Evolutionary conservation across 371 early-diverging fungal species (phyloP), one percentile per base, ranked within the genome.

Genomic region (Rhizopus arrhizus): DNA sequence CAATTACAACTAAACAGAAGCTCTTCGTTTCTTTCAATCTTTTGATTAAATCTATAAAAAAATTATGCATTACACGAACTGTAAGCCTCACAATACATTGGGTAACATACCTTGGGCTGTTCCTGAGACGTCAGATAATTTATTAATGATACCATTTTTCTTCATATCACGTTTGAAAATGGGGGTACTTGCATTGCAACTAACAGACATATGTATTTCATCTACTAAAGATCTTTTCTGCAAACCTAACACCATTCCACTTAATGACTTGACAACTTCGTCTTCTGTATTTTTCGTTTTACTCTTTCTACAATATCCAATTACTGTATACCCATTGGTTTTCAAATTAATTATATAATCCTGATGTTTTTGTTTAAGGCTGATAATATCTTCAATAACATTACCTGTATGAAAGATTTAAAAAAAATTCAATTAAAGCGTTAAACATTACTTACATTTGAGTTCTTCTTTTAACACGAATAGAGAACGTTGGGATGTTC

Each of bases 221-320:
- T n/a, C n/a, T n/a, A 49, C 33, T 33, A 49, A 49, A 32, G 33
- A 49, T 49, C 50, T 49, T 49, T 49, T 6, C 50, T 49, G 31
- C 50, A 49, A 32, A 33, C 50, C 33, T 10, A 49, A 32, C 33
- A 49, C 40, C 53, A 40, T 54, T 22, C 43, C 41, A 41, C 43
- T 41, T 42, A 54, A 43, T 54, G 43, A 54, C 43, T 41, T 43
- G 43, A 54, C 43, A 42, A 54, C 55, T 42, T 54, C 43, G 43
- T 28, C 43, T 42, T 54, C 16, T 42, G 41, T 43, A 41, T 47
- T 56, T 46, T 56, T 56, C 31, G 55, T 54, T 42, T 43, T 54
- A 42, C 43, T 42, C 43, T 54, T 54, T 41, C 55, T 46, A 56
- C 48, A 56, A 56, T 56, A 56, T 35, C 57, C 57, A 34, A 56